A percentile compares a stretch with the other conserved stretches of the same genome.
phyloP scores from a whole-genome alignment of 2,329 filamentous ascomycete species.

The Dactylonectria macrodidyma region DNA sequence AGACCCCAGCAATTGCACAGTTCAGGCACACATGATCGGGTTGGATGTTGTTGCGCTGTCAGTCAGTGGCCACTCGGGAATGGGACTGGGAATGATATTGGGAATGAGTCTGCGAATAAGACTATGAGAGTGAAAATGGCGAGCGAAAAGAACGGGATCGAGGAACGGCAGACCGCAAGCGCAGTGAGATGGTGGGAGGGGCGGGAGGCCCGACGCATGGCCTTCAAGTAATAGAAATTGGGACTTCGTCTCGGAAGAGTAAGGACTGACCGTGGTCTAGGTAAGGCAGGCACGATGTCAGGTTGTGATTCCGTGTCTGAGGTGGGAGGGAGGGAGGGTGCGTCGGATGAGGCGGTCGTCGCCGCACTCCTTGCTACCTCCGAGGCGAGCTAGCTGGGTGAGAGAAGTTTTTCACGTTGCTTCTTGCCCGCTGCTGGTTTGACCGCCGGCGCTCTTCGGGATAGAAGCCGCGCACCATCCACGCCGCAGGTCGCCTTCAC shows the following conservation, averaged over 20 bases:
- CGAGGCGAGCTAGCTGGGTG: constrained; percentile 1
- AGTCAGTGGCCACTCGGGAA: constrained; percentile 3
- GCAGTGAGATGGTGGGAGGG: constrained; percentile 31
- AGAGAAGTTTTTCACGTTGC: constrained; percentile 10
- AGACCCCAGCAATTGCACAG: constrained; percentile 4
- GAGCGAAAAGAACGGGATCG: neutral
- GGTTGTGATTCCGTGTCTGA: constrained; percentile 9
- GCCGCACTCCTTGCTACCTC: neutral
- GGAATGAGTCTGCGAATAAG: too few species aligned
- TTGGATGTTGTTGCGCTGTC: constrained; percentile 19
- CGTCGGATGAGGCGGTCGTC: constrained; percentile 8
- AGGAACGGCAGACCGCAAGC: neutral
- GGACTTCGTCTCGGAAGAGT: constrained; percentile 16
- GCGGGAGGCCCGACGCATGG: constrained; percentile 19
- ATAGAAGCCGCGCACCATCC: constrained; percentile 14
- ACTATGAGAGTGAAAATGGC: neutral
- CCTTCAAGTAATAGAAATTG: constrained; percentile 32
- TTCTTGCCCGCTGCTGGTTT: constrained; percentile 6
- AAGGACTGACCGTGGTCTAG: constrained; percentile 12
- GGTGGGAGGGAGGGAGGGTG: constrained; percentile 29
- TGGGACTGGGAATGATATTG: constrained; percentile 6
- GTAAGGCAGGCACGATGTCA: too few species aligned
- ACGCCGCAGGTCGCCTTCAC: constrained; percentile 24
- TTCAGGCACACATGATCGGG: constrained; percentile 16
- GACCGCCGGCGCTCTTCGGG: constrained; percentile 31